These are phyloP conservation scores for Saprolegnia diclina DNA, from an alignment of 352 stramenopile species.

Conservation along the genomic window DNA sequence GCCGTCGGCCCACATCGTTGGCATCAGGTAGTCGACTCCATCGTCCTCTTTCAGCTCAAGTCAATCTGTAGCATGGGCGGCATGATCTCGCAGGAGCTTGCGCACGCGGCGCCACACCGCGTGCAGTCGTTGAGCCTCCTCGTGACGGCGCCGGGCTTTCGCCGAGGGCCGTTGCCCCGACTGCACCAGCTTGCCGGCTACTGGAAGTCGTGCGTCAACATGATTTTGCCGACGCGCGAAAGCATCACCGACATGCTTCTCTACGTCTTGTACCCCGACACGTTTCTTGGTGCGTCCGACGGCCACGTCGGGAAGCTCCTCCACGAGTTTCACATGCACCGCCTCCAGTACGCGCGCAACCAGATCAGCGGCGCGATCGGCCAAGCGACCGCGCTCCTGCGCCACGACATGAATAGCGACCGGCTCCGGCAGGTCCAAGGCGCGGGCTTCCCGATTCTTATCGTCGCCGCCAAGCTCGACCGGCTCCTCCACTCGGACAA, in stretches of 20 bases:
- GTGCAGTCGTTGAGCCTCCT: constrained; percentile 49
- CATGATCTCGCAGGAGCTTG: constrained; percentile 58
- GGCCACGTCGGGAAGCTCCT: constrained; percentile 20
- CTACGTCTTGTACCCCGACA: constrained; percentile 46
- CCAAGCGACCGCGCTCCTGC: constrained; percentile 26
- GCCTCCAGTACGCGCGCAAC: constrained; percentile 2
- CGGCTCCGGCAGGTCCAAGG: constrained; percentile 32
- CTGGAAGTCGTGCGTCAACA: constrained; percentile 33
- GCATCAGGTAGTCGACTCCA: constrained; percentile 30
- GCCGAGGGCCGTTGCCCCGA: constrained; percentile 32
- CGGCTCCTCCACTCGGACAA: constrained; percentile 36
- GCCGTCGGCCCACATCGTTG: constrained; percentile 42
- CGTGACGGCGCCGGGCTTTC: constrained; percentile 43
- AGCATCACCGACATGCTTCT: constrained; percentile 34
- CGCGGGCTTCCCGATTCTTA: constrained; percentile 34
- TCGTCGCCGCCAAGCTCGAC: constrained; percentile 38
- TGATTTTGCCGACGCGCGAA: constrained; percentile 36
- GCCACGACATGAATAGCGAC: constrained; percentile 24
- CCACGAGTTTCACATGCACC: constrained; percentile 26
- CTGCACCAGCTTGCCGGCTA: constrained; percentile 25
- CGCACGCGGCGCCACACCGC: constrained; percentile 37
- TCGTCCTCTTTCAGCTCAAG: background rate
- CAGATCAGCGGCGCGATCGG: constrained; percentile 25
- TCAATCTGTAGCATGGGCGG: constrained; percentile 33
- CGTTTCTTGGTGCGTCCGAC: constrained; percentile 29